A percentile compares a stretch with the other conserved stretches of the same genome.
These are phyloP conservation scores for Inosperma sp. DNA, from an alignment of 768 basidiomycete genomes.

Conservation along the genomic window DNA sequence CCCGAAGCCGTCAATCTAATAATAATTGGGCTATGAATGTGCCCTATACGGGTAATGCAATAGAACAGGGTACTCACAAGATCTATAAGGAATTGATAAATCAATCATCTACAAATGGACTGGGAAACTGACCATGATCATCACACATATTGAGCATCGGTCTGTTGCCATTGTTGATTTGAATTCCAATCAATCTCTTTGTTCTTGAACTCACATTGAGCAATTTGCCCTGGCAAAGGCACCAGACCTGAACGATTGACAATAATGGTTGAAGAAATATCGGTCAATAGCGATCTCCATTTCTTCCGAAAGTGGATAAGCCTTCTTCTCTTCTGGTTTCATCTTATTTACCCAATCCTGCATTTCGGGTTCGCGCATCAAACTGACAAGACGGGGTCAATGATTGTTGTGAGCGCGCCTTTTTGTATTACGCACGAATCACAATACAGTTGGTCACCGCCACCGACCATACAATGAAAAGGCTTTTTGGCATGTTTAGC, in stretches of 20 bases:
- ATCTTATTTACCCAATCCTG: conserved; percentile 74
- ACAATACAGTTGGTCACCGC: conserved; percentile 91
- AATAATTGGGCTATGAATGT: background rate
- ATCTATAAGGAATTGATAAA: conserved; percentile 28
- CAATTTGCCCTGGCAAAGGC: conserved; percentile 90
- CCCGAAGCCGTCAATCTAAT: conserved; percentile 75
- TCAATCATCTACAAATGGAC: background rate
- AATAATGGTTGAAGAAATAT: conserved; percentile 90
- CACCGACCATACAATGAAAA: conserved; percentile 89
- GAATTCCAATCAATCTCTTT: background rate
- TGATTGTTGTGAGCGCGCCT: background rate
- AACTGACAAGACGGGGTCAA: conserved; percentile 30
- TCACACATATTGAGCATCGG: conserved; percentile 89
- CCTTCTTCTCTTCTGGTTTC: conserved; percentile 56
- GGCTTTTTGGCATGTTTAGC: conserved; percentile 73
- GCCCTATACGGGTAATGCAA: background rate
- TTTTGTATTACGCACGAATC: conserved; percentile 50
- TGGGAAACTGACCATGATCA: conserved; percentile 62
- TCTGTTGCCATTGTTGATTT: conserved; percentile 31
- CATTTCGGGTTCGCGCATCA: conserved; percentile 85
- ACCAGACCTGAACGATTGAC: conserved; percentile 76
- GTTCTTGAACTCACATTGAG: conserved; percentile 61
- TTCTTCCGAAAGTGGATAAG: conserved; percentile 59
- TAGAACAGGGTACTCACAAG: conserved; percentile 31
- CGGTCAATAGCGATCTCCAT: conserved; percentile 76